A percentile compares a stretch with the other conserved stretches of the same genome.
phyloP scores from a whole-genome alignment of 1,284 basidiomycete species.

The Sporisorium reilianum region DNA sequence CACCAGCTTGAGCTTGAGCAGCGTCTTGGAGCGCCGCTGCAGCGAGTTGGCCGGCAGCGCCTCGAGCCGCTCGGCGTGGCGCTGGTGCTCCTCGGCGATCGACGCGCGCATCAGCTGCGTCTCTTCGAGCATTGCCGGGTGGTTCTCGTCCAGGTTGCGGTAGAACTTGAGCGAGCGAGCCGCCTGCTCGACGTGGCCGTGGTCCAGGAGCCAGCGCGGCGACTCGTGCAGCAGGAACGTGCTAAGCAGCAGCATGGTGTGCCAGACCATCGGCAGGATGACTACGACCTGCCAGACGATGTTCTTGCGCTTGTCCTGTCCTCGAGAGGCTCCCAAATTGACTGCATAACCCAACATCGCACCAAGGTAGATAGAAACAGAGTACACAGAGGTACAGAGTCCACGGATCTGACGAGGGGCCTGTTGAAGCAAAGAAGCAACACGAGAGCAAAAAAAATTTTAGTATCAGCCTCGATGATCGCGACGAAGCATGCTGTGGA shows the following conservation, averaged over 20 bases:
- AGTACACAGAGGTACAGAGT: constrained; percentile 38
- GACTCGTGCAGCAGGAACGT: constrained; percentile 76
- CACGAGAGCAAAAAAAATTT: too few species aligned
- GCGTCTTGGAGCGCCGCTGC: constrained; percentile 6
- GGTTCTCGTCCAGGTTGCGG: constrained; percentile 23
- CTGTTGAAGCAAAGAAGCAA: too few species aligned
- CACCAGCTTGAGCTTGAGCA: constrained; percentile 17
- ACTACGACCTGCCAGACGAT: constrained; percentile 31
- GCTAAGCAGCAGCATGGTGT: constrained; percentile 69
- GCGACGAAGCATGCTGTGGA: too few species aligned
- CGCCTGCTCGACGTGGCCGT: constrained; percentile 74
- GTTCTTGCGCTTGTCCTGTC: constrained; percentile 12
- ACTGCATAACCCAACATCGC: constrained; percentile 27
- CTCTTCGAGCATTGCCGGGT: constrained; percentile 28
- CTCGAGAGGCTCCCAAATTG: constrained; percentile 22
- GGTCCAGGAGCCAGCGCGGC: constrained; percentile 84
- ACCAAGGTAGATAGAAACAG: constrained; percentile 30
- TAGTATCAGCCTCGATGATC: too few species aligned
- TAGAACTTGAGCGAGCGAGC: constrained; percentile 74
- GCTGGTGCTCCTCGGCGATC: constrained; percentile 21
- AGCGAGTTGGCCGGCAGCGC: constrained; percentile 20
- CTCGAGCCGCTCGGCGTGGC: neutral
- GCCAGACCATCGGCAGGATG: constrained; percentile 22
- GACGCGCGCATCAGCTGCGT: constrained; percentile 27
- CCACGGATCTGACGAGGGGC: constrained; percentile 38